These are phyloP conservation scores for Coemansia sp. DNA, from an alignment of 192 early-diverging fungal species.

Conservation along the genomic window DNA sequence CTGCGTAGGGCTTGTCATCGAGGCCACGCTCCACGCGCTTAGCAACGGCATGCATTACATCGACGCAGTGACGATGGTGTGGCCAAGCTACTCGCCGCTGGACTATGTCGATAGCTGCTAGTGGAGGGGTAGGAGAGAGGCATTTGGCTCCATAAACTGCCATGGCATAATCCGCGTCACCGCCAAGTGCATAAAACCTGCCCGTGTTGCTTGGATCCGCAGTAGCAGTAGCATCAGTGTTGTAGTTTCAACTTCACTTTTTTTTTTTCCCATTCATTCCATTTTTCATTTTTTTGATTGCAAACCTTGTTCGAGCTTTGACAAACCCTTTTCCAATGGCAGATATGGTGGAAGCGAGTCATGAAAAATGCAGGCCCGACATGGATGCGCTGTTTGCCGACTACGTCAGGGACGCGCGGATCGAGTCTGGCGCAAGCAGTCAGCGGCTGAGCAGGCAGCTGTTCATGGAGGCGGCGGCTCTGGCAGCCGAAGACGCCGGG, in stretches of 20 bases:
- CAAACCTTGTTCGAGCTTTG: background rate
- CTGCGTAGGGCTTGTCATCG: slow-evolving; percentile 32
- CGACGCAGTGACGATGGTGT: slow-evolving; percentile 46
- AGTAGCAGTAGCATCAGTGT: no score
- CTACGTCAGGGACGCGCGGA: slow-evolving; percentile 35
- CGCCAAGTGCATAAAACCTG: no score
- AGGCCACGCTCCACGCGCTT: slow-evolving; percentile 39
- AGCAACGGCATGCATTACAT: slow-evolving; percentile 37
- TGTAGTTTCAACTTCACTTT: no score
- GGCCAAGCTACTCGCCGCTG: slow-evolving; percentile 49
- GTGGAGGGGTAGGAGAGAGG: no score
- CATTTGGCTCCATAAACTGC: no score
- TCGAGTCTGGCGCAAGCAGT: slow-evolving; percentile 10
- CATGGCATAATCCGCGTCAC: no score
- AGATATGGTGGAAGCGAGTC: background rate
- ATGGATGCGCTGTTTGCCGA: slow-evolving; percentile 36
- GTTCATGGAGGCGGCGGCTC: slow-evolving; percentile 20
- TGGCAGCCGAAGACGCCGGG: slow-evolving; percentile 6
- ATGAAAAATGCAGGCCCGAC: slow-evolving; percentile 11
- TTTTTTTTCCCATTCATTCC: no score
- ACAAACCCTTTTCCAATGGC: background rate
- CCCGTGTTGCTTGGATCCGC: no score
- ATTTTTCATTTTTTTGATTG: background rate
- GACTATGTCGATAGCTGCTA: slow-evolving; percentile 26
- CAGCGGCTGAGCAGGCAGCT: slow-evolving; percentile 15